Evolutionary conservation across 1,284 basidiomycete genomes (phyloP), one percentile per base, ranked within the genome.

Genomic region (Microbotryum intermedium): DNA sequence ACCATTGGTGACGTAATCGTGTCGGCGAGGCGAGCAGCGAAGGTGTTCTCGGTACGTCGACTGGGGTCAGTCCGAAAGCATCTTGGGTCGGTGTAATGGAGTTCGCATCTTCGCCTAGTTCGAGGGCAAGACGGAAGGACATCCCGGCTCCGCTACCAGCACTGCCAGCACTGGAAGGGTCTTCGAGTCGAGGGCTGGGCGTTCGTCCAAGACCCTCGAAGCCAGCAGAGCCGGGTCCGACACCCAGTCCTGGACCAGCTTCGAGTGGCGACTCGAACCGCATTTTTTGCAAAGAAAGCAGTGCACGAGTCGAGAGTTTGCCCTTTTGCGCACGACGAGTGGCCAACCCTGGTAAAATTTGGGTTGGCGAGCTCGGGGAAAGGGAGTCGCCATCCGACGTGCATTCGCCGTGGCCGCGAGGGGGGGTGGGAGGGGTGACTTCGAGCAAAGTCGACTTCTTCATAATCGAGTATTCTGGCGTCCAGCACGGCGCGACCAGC

Each of bases 221-320:
- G 16, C 62, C 62, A 1, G 65, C 50, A 45, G 66, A 62, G 1
- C 53, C 55, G 42, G 66, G 63, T 5, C 63, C 66, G 8, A 67
- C 61, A 21, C 66, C 66, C 25, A 67, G 57, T 7, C 66, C 66
- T 53, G 59, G 58, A 2, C 58, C 58, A 2, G 57, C 58, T 16
- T 60, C 57, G 25, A 39, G n/a, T 4, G 57, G 54, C 26, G 59
- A 10, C 48, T 65, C 66, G 59, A 67, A 61, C 8, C 58, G 57
- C 66, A 67, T 67, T 45, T 57, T 50, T 52, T 62, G 63, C 20
- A 67, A 53, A 18, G 50, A 52, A 20, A 62, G 34, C 9, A 67
- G 63, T 20, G 66, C 61, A 47, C 53, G 57, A 54, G 49, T 60
- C 39, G 66, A 57, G 16, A 67, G 54, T 55, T 59, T 59, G 43